Evolutionary conservation across 1,284 basidiomycete genomes (phyloP).

Genomic region (Trichosporon sp.): DNA sequence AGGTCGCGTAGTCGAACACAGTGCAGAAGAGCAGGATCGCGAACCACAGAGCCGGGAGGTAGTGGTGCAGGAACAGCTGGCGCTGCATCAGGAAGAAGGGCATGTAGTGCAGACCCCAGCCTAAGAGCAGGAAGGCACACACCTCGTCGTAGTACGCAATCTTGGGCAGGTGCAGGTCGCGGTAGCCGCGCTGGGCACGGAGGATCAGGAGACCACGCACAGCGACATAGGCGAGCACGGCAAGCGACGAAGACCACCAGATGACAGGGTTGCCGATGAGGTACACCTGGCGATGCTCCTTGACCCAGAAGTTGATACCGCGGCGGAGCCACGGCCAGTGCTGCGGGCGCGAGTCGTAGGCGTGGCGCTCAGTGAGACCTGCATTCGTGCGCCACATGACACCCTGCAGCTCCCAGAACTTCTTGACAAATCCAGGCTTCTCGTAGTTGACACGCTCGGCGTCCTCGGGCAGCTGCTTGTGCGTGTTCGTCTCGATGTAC

Average conservation of each 20-base stretch:
- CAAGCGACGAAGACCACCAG: conserved; percentile 77
- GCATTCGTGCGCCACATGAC: conserved; percentile 99
- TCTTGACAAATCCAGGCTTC: conserved; percentile 75
- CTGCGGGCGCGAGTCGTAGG: conserved; percentile 85
- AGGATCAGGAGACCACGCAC: conserved; percentile 74
- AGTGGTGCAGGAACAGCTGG: conserved; percentile 95
- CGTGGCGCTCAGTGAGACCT: conserved; percentile 87
- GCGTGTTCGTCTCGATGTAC: conserved; percentile 83
- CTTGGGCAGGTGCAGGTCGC: conserved; percentile 83
- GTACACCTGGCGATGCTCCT: conserved; percentile 91
- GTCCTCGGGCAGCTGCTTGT: conserved; percentile 60
- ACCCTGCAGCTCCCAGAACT: conserved; percentile 85
- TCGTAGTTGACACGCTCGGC: conserved; percentile 83
- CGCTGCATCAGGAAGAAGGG: conserved; percentile 96
- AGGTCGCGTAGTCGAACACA: conserved; percentile 80
- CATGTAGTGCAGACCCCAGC: conserved; percentile 89
- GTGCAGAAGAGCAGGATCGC: conserved; percentile 72
- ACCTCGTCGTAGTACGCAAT: conserved; percentile 87
- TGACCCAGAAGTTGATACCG: conserved; percentile 99
- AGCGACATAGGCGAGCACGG: conserved; percentile 63
- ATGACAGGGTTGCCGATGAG: conserved; percentile 88
- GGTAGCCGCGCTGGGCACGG: conserved; percentile 81
- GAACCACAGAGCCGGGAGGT: conserved; percentile 93
- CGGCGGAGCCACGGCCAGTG: conserved; percentile 83
- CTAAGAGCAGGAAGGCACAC: conserved; percentile 85